phyloP scores from a whole-genome alignment of 371 early-diverging fungal species.

The Apophysomyces ossiformis region DNA sequence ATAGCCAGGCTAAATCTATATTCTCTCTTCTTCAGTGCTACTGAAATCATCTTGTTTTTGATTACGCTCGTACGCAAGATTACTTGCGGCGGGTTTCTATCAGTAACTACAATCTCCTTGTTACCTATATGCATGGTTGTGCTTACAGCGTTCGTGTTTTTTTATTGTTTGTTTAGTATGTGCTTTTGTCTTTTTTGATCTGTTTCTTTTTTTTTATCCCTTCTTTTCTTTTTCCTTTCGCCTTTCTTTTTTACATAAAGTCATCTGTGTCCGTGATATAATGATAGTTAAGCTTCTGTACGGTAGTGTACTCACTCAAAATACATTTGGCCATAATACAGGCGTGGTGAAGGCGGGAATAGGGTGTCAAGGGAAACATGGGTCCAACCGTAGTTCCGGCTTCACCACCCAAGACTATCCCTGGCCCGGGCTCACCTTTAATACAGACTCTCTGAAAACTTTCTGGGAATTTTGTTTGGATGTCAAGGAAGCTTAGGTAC shows the following conservation, averaged over 20 bases:
- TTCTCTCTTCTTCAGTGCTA: too few species aligned
- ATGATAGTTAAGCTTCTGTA: conserved; percentile 26
- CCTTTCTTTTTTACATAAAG: conserved; percentile 29
- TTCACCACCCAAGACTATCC: conserved; percentile 47
- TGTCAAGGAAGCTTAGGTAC: conserved; percentile 21
- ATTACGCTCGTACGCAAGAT: too few species aligned
- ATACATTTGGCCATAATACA: conserved; percentile 46
- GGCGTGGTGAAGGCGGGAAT: conserved; percentile 41
- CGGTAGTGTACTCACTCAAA: conserved; percentile 29
- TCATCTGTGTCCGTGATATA: conserved; percentile 32
- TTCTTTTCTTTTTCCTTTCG: neutral
- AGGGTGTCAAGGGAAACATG: conserved; percentile 40
- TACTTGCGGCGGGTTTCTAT: too few species aligned
- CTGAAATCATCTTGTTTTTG: too few species aligned
- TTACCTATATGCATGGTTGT: too few species aligned
- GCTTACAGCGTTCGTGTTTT: too few species aligned
- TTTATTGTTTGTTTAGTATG: neutral
- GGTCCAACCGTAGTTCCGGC: conserved; percentile 37
- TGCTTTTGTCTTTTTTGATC: neutral
- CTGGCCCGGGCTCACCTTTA: conserved; percentile 33
- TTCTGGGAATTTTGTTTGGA: conserved; percentile 28
- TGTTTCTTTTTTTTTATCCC: neutral
- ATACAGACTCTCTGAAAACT: conserved; percentile 30
- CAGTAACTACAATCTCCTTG: too few species aligned
- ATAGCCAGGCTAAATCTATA: too few species aligned